Base-by-base conservation (phyloP, 2,329 filamentous ascomycete species). In the Diaporthe australafricana region DNA sequence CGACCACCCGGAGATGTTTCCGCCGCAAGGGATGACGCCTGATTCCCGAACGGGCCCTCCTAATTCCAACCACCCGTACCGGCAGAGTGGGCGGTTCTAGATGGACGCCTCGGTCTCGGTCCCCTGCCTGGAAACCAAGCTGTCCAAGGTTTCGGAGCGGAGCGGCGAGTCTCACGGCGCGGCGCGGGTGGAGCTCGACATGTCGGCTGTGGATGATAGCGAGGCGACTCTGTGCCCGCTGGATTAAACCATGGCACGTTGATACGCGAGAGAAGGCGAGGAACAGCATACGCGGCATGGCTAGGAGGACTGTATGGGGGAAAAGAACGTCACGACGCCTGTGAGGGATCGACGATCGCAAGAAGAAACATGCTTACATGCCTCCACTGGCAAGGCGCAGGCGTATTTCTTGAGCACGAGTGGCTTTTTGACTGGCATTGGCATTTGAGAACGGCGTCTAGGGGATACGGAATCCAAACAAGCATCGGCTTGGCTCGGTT, bases 1-100 rank as follows among this genome's bases (percentile, higher is more conserved):
- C 78, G 93, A 93, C 74, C 92, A 95, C 78, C 85, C 87, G 7
- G 83, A 84, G 47, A 80, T 83, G 75, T 84, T 89, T 68, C 87
- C 87, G 14, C 84, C 87, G 3, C 71, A 78, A 75, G 8, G 73
- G 57, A 40, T 56, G 55, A 22, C 74, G 72, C 53, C 72, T 75
- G 70, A 76, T 76, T 65, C 48, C 77, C 77, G 22, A 74, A 74
- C 27, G 78, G 76, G 74, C 74, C 74, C 73, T 78, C 78, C 45
- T 75, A 78, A 25, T 76, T 75, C 45, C 70, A 73, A 68, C 45
- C 70, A 72, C 25, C 69, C 69, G 3, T 73, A 73, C 25, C 69
- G 72, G 57, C 72, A 73, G 56, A 73, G 69, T 42, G 73, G 76
- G 27, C 73, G 77, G 52, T 77, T 69, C 70, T 77, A 72, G 70